Evolutionary conservation across 2,329 filamentous ascomycete species (phyloP).

Genomic region (Cordyceps cicadae): DNA sequence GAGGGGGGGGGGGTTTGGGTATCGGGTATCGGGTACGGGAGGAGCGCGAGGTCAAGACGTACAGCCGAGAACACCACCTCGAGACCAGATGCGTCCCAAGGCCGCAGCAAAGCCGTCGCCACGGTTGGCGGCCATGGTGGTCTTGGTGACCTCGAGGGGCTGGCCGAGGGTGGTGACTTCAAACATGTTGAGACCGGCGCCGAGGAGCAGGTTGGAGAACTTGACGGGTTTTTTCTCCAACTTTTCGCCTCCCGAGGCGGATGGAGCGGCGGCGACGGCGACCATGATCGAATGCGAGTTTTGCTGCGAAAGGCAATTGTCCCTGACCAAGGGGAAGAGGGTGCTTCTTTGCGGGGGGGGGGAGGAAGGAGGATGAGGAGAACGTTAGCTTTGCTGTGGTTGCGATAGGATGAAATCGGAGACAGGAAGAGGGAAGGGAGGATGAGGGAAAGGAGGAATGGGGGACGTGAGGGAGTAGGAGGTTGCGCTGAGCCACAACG

Average conservation of each 20-base stretch:
- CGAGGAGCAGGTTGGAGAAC: constrained; percentile 96
- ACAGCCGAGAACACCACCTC: constrained; percentile 93
- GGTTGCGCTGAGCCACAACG: background rate
- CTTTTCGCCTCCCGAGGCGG: constrained; percentile 37
- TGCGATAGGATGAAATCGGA: background rate
- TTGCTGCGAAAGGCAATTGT: constrained; percentile 51
- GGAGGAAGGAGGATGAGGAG: constrained; percentile 16
- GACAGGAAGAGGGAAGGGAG: background rate
- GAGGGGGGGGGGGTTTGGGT: no score
- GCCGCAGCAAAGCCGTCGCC: constrained; percentile 76
- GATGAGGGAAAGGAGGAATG: background rate
- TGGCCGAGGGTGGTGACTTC: constrained; percentile 64
- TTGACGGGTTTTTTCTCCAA: constrained; percentile 99
- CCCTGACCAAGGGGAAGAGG: constrained; percentile 97
- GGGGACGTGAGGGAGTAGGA: background rate
- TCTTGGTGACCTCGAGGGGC: constrained; percentile 98
- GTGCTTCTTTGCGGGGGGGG: constrained; percentile 67
- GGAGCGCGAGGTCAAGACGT: constrained; percentile 34
- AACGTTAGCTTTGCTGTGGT: background rate
- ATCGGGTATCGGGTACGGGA: no score
- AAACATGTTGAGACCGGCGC: constrained; percentile 91
- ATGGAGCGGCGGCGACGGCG: constrained; percentile 47
- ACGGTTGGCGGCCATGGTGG: constrained; percentile 97
- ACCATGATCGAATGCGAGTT: constrained; percentile 43
- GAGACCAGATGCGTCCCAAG: constrained; percentile 81